Percentiles rank a stretch among this genome's conserved stretches.
These are phyloP conservation scores for Trichocladium antarcticum DNA, from an alignment of 495 filamentous ascomycete genomes.

Conservation along the genomic window DNA sequence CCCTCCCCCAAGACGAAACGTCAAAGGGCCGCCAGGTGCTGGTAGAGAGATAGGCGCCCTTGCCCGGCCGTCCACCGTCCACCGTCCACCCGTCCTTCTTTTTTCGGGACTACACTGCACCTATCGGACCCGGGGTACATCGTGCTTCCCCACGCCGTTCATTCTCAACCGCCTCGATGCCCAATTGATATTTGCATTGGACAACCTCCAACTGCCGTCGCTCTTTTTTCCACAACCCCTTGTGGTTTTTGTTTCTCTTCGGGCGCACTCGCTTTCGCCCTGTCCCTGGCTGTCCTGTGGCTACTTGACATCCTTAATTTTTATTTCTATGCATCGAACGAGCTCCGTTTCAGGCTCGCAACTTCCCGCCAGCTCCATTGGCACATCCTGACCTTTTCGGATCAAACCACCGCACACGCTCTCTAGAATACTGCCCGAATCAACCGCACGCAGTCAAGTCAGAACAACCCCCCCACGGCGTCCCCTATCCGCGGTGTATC, in stretches of 20 bases:
- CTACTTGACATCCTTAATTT: conserved; percentile 9
- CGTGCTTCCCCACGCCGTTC: conserved; percentile 8
- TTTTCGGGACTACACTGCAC: conserved; percentile 4
- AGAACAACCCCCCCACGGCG: too few relatives aligned
- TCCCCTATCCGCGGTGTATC: too few relatives aligned
- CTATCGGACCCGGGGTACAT: conserved; percentile 8
- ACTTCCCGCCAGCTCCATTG: neutral
- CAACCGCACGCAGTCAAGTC: too few relatives aligned
- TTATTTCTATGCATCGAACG: conserved; percentile 5
- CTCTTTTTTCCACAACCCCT: neutral
- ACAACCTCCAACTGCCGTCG: conserved; percentile 5
- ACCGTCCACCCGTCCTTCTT: conserved; percentile 1
- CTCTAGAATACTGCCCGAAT: neutral
- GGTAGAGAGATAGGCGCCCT: conserved; percentile 9
- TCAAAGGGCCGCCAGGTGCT: conserved; percentile 1
- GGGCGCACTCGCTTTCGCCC: conserved; percentile 9
- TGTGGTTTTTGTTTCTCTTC: neutral
- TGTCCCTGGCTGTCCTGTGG: neutral
- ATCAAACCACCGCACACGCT: neutral
- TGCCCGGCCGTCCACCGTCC: neutral
- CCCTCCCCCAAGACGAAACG: conserved; percentile 8
- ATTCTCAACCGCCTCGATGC: conserved; percentile 7
- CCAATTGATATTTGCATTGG: conserved; percentile 10
- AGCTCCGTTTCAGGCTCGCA: neutral
- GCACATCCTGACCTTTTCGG: neutral